Base-by-base conservation (phyloP, 805 yeast genomes). In the Cyberlindnera maritima region DNA sequence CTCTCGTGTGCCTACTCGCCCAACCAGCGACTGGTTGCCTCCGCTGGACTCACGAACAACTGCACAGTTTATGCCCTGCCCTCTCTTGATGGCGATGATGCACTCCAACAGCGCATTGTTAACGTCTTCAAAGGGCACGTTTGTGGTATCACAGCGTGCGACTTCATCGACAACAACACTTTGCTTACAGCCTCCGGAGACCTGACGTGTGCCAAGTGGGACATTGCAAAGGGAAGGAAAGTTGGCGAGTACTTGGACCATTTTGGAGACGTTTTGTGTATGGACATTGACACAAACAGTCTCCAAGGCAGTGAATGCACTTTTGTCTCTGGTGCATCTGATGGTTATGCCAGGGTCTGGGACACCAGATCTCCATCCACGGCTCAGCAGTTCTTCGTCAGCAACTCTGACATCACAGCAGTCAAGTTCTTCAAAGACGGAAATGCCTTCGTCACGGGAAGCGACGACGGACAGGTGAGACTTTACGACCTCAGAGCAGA, bases 131-230 rank as follows among this genome's bases (percentile, higher is more conserved):
- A 85, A 60, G 94, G 94, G 1, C 97, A 91, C 65, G 74, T 80
- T 8, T 92, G 94, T 39, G 91, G 89, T 61, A 78, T 91, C 5
- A 81, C 92, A 0, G 88, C 82, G 54, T 73, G 87, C 51, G 82
- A 79, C 39, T 91, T 89, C 59, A 47, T 84, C n/a, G 70, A 71
- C 45, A 77, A 83, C 50, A 65, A 73, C 5, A 71, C 70, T 25
- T 62, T 88, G 0, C 58, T 89, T 15, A 86, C 96, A 0, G 76
- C 84, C 1, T 82, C 91, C 35, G 96, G 96, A 3, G 97, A 90
- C 63, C 78, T 83, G 82, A 80, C 92, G 1, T 77, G 88, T 57
- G 75, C 77, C 1, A 62, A 83, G 43, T 91, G 97, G 97, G 96
- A 91, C 63, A 72, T 88, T 20, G 70, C 74, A 10, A 79, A 77